Percentiles rank a stretch among this genome's conserved stretches.
Conservation (phyloP, 179 eudicot genomes). For the Heliamphora pulchella region DNA sequence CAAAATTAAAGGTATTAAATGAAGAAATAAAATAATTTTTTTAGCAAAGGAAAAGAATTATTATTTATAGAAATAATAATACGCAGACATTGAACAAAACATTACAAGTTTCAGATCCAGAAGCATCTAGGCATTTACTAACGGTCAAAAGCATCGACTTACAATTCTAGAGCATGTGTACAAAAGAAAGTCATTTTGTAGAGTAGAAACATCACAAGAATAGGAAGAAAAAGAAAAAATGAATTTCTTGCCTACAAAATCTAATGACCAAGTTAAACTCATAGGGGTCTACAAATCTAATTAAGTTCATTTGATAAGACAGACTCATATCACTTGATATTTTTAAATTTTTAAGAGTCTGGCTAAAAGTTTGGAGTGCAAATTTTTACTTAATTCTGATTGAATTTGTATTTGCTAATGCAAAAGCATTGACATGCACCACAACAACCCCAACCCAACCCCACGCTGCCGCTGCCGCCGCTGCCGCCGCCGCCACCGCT, state of each 20-base stretch:
- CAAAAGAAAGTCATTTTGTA: background rate
- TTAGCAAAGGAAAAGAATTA: background rate
- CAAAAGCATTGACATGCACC: too few relatives aligned
- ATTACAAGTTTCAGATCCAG: constrained; percentile 6
- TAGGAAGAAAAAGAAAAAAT: background rate
- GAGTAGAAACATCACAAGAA: background rate
- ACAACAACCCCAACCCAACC: too few relatives aligned
- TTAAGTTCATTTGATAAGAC: too few relatives aligned
- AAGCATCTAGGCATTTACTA: constrained; percentile 2
- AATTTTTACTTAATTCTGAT: too few relatives aligned
- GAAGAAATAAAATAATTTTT: background rate
- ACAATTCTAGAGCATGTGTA: background rate
- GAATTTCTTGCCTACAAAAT: constrained; percentile 2
- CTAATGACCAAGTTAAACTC: background rate
- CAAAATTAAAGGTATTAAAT: background rate
- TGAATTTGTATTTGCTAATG: too few relatives aligned
- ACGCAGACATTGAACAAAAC: background rate
- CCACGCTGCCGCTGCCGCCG: too few relatives aligned
- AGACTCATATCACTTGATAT: too few relatives aligned
- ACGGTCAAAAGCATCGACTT: background rate
- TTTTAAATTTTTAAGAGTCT: too few relatives aligned
- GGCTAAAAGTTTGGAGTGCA: too few relatives aligned
- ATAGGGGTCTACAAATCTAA: background rate
- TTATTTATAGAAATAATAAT: background rate
- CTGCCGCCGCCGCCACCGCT: too few relatives aligned